Conservation (phyloP, 106 monocot genomes). For the Phalaenopsis aphrodite region DNA sequence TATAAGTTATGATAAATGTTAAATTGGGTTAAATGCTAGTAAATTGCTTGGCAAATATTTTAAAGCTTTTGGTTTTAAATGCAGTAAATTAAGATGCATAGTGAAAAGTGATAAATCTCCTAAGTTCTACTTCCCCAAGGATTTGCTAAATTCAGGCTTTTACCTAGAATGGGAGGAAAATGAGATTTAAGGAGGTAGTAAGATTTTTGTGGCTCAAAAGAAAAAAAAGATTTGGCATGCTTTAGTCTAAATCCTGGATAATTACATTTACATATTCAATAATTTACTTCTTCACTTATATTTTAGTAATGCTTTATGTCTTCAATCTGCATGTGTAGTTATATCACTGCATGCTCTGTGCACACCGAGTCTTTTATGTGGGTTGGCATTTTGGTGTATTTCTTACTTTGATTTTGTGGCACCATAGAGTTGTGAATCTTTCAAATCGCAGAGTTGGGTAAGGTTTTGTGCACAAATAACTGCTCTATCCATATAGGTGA, state of each 20-base stretch:
- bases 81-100: no score
- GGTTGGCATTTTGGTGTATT: neutral
- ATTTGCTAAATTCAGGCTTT: no score
- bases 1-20: no score
- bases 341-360: neutral
- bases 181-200: no score
- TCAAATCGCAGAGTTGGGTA: neutral
- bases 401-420: neutral
- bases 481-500: neutral
- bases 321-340: neutral
- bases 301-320: neutral
- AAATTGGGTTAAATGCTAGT: no score
- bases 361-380: neutral
- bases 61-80: no score
- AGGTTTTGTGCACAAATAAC: neutral
- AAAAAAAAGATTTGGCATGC: no score
- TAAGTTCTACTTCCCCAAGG: no score
- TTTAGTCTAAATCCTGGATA: neutral
- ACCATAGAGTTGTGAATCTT: neutral
- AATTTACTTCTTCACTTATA: neutral
- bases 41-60: no score
- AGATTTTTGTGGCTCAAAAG: no score
- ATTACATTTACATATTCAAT: neutral
- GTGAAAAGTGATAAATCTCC: no score
- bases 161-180: no score